Conservation (phyloP, 352 stramenopile species). For the Phytophthora aleatoria region DNA sequence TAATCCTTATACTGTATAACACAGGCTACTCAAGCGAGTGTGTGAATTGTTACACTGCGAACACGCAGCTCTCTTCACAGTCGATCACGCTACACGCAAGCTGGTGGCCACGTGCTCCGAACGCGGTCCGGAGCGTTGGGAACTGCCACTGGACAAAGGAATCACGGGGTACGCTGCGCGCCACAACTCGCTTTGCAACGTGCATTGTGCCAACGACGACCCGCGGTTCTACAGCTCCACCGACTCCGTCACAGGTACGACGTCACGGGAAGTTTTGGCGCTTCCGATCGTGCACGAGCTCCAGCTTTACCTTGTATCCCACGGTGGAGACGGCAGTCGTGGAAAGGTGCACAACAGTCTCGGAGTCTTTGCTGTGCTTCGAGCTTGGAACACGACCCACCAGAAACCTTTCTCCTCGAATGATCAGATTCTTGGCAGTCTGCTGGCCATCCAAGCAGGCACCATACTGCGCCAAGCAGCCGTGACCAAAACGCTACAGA, state of each 20-base stretch:
- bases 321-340: conserved; percentile 13
- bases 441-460: conserved; percentile 66
- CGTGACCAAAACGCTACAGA: conserved; percentile 53
- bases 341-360: conserved; percentile 16
- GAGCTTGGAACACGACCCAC: conserved; percentile 73
- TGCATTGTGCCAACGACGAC: conserved; percentile 71
- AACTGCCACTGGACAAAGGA: conserved; percentile 75
- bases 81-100: conserved; percentile 49
- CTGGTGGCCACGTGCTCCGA: conserved; percentile 47
- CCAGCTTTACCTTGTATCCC: conserved; percentile 29
- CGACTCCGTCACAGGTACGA: conserved; percentile 67
- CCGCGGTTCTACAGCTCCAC: conserved; percentile 76
- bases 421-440: conserved; percentile 67
- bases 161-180: conserved; percentile 60
- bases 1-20: conserved; percentile 13
- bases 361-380: conserved; percentile 66
- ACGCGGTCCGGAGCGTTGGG: conserved; percentile 49
- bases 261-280: conserved; percentile 66
- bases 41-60: conserved; percentile 77
- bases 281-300: conserved; percentile 71
- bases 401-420: conserved; percentile 77
- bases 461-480: conserved; percentile 59
- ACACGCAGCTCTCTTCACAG: conserved; percentile 66
- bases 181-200: conserved; percentile 64
- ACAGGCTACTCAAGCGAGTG: conserved; percentile 44